A percentile compares a stretch with the other conserved stretches of the same genome.
Conservation (phyloP, 305 asterid genomes). For the Fraxinus latifolia region DNA sequence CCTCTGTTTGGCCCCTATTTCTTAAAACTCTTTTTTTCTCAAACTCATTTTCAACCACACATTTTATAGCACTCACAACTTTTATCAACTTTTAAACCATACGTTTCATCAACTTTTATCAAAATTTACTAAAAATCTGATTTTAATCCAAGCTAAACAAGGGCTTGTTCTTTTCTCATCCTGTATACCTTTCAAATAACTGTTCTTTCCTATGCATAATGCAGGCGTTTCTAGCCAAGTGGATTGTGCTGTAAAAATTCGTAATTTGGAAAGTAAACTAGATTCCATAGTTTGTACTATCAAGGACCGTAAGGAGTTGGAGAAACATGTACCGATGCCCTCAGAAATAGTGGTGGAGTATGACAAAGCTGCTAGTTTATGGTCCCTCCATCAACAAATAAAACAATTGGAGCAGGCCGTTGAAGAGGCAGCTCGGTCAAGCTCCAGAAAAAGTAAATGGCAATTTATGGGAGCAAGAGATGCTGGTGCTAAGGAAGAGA, state of each 20-base stretch:
- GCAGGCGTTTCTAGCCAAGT: constrained; percentile 99
- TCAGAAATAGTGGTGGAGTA: constrained; percentile 90
- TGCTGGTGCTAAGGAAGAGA: constrained; percentile 95
- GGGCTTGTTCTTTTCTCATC: background rate
- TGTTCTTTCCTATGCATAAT: constrained; percentile 19
- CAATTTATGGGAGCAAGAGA: constrained; percentile 99
- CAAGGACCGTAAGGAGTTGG: constrained; percentile 93
- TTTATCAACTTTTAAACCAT: background rate
- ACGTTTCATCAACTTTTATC: background rate
- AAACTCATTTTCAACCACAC: background rate
- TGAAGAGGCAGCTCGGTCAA: constrained; percentile 91
- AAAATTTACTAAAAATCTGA: background rate
- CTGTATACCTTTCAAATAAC: constrained; percentile 3
- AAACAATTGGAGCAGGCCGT: constrained; percentile 90
- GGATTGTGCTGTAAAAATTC: constrained; percentile 94
- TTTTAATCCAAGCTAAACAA: background rate
- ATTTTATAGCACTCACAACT: background rate
- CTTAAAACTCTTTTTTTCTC: background rate
- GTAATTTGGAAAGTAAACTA: constrained; percentile 87
- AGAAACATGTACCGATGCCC: constrained; percentile 98
- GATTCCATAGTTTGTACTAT: constrained; percentile 90
- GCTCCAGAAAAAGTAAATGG: constrained; percentile 97
- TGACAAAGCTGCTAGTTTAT: constrained; percentile 91
- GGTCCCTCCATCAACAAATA: constrained; percentile 96
- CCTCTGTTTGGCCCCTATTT: background rate